Conservation (phyloP, 805 yeast species). For the Candida insectorum region DNA sequence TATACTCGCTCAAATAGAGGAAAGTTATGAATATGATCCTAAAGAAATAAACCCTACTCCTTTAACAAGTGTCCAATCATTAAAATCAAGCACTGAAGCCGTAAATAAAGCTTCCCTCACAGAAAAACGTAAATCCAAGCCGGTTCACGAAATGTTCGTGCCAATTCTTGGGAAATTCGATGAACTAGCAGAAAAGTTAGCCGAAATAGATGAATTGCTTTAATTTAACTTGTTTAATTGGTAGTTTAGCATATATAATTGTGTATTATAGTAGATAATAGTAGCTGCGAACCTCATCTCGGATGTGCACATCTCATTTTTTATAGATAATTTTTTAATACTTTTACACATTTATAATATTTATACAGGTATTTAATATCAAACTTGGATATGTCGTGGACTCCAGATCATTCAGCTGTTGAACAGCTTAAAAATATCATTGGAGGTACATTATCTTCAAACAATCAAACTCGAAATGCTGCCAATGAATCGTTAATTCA, state of each 20-base stretch:
- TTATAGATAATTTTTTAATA: too few species aligned
- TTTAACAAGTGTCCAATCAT: conserved; percentile 32
- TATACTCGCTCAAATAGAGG: conserved; percentile 6
- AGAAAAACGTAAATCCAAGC: conserved; percentile 18
- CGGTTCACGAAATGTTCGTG: conserved; percentile 52
- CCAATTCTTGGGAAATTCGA: conserved; percentile 53
- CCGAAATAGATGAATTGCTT: conserved; percentile 29
- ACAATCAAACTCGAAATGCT: conserved; percentile 48
- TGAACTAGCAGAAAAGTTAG: conserved; percentile 39
- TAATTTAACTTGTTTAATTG: conserved; percentile 2
- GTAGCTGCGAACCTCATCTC: too few species aligned
- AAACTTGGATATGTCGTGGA: conserved; percentile 50
- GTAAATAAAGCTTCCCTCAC: background rate
- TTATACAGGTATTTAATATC: too few species aligned
- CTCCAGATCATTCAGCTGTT: conserved; percentile 59
- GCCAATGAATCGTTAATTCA: conserved; percentile 74
- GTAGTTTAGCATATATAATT: background rate
- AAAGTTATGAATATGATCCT: conserved; percentile 13
- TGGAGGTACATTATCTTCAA: conserved; percentile 66
- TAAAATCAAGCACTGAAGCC: background rate
- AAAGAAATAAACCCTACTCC: conserved; percentile 24
- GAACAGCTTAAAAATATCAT: conserved; percentile 65
- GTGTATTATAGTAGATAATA: too few species aligned
- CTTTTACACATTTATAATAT: too few species aligned
- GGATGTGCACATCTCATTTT: too few species aligned